A percentile compares a stretch with the other conserved stretches of the same genome.
phyloP scores from a whole-genome alignment of 305 asterid genomes.

The Rubia peregrina region DNA sequence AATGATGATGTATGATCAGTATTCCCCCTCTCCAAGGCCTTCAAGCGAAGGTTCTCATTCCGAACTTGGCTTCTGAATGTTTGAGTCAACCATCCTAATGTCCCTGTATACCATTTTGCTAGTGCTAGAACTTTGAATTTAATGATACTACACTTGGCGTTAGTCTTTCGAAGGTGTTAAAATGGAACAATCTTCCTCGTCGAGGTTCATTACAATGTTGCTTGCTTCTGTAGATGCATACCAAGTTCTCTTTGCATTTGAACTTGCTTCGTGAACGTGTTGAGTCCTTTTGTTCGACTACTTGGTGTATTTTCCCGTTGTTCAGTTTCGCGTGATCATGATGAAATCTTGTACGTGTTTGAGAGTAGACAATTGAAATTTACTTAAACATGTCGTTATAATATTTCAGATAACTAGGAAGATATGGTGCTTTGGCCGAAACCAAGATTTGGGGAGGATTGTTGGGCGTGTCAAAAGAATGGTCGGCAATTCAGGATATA shows the following conservation, averaged over 20 bases:
- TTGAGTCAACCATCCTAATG: slow-evolving; percentile 4
- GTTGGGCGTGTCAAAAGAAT: neutral
- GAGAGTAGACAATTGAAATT: neutral
- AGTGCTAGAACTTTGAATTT: neutral
- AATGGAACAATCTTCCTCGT: neutral
- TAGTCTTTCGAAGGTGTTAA: neutral
- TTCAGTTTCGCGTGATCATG: neutral
- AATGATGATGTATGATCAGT: slow-evolving; percentile 47
- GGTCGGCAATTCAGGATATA: neutral
- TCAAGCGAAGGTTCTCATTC: slow-evolving; percentile 28
- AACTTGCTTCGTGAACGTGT: neutral
- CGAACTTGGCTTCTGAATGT: slow-evolving; percentile 21
- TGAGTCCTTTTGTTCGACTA: neutral
- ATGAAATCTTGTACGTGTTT: no score
- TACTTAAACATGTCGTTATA: slow-evolving; percentile 5
- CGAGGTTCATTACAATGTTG: neutral
- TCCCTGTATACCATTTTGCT: neutral
- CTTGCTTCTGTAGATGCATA: neutral
- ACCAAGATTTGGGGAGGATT: slow-evolving; percentile 8
- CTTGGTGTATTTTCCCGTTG: neutral
- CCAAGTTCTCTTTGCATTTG: neutral
- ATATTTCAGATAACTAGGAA: slow-evolving; percentile 15
- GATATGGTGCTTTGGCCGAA: slow-evolving; percentile 12
- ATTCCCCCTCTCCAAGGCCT: slow-evolving; percentile 25
- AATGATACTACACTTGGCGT: neutral